Evolutionary conservation across 176 grass and related monocot species (phyloP).

Genomic region (Triticum urartu): DNA sequence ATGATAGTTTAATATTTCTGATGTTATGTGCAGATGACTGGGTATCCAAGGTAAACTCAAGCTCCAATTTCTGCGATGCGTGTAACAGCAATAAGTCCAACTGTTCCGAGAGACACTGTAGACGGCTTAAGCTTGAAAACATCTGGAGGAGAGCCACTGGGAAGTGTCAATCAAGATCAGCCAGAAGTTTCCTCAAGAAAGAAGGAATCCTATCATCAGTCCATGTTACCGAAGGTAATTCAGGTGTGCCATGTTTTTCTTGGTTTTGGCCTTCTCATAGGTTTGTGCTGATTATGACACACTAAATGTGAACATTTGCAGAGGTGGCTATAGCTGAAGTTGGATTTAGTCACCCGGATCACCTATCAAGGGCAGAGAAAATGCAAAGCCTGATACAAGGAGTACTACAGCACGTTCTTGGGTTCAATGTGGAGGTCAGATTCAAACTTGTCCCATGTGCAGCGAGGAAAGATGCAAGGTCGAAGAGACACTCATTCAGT

Average conservation of each 20-base stretch:
- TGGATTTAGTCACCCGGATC: slow-evolving; percentile 80
- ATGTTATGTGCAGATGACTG: slow-evolving; percentile 66
- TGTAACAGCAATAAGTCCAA: slow-evolving; percentile 74
- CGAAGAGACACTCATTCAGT: slow-evolving; percentile 79
- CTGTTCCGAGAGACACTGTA: slow-evolving; percentile 81
- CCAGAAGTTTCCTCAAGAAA: slow-evolving; percentile 84
- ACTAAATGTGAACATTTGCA: slow-evolving; percentile 42
- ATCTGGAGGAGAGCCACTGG: slow-evolving; percentile 79
- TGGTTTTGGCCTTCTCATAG: background rate
- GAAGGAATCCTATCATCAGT: slow-evolving; percentile 78
- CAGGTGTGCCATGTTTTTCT: slow-evolving; percentile 3
- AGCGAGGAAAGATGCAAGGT: slow-evolving; percentile 52
- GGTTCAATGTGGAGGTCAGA: slow-evolving; percentile 83
- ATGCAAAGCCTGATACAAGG: slow-evolving; percentile 70
- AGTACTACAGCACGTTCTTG: slow-evolving; percentile 69
- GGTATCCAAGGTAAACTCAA: slow-evolving; percentile 68
- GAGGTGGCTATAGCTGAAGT: slow-evolving; percentile 89
- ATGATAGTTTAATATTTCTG: slow-evolving; percentile 12
- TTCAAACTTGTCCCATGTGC: slow-evolving; percentile 61
- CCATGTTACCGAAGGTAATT: slow-evolving; percentile 85
- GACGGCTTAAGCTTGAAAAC: slow-evolving; percentile 77
- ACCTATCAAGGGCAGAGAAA: slow-evolving; percentile 83
- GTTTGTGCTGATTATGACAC: slow-evolving; percentile 28
- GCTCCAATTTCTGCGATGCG: slow-evolving; percentile 68
- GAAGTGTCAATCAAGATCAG: slow-evolving; percentile 82